Conservation (phyloP, 2,329 filamentous ascomycete genomes). For the Fusarium nodosum region DNA sequence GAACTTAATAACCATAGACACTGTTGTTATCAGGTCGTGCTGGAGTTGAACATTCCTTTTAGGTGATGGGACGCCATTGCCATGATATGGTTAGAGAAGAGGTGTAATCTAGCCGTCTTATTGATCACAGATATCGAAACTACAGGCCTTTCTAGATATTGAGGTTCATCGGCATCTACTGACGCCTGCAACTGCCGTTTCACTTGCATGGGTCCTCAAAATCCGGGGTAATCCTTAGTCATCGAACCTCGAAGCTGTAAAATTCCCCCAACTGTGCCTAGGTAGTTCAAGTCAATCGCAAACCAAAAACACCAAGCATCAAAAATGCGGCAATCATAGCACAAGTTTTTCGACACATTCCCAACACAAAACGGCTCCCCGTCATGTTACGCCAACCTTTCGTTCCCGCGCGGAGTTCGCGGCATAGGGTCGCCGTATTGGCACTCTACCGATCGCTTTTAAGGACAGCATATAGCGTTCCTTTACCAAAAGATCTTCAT, state of each 20-base stretch:
- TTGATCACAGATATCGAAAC: neutral
- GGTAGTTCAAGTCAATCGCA: neutral
- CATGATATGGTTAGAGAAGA: neutral
- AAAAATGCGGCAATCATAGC: conserved; percentile 28
- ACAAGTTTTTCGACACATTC: neutral
- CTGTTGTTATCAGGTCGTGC: neutral
- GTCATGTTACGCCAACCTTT: conserved; percentile 54
- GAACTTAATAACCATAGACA: neutral
- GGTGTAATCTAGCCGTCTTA: neutral
- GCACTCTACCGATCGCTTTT: conserved; percentile 81
- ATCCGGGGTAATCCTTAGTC: conserved; percentile 41
- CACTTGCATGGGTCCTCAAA: conserved; percentile 11
- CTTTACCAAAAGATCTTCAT: conserved; percentile 62
- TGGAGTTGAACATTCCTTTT: too few species aligned
- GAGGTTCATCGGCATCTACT: neutral
- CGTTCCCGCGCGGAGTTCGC: conserved; percentile 64
- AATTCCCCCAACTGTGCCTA: conserved; percentile 17
- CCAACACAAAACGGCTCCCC: neutral
- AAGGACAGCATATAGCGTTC: conserved; percentile 66
- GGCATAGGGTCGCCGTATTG: conserved; percentile 70
- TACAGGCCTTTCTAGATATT: neutral
- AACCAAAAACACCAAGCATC: conserved; percentile 1
- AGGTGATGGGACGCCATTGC: too few species aligned
- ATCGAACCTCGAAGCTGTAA: conserved; percentile 23
- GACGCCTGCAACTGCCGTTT: conserved; percentile 3